A percentile compares a stretch with the other conserved stretches of the same genome.
Evolutionary conservation across 106 monocot genomes (phyloP).

Genomic region (Amphibolis antarctica): DNA sequence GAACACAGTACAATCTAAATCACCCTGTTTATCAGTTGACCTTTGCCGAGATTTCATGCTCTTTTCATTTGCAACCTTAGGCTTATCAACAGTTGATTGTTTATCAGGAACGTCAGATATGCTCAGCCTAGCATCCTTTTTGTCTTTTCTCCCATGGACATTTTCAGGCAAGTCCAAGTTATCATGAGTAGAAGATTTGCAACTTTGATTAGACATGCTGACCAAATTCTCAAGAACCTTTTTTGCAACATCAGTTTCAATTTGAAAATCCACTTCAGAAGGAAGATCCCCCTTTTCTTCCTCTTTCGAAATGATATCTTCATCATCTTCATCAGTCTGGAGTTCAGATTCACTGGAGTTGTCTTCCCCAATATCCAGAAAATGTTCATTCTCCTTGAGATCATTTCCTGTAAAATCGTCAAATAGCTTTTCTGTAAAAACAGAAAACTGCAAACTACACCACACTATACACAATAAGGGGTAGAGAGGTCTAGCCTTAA

Average conservation of each 20-base stretch:
- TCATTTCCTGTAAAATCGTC: constrained; percentile 12
- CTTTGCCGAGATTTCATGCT: constrained; percentile 14
- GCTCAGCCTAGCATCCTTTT: background rate
- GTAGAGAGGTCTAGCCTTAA: too few species aligned
- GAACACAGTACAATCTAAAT: constrained; percentile 75
- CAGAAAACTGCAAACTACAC: too few species aligned
- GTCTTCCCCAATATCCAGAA: background rate
- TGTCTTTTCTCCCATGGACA: constrained; percentile 1
- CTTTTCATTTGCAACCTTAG: constrained; percentile 10
- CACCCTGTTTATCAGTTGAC: constrained; percentile 16
- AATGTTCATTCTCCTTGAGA: constrained; percentile 5
- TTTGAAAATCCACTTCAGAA: constrained; percentile 31
- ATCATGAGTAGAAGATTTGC: constrained; percentile 11
- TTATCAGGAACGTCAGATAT: background rate
- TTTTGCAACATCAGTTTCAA: constrained; percentile 62
- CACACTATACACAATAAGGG: too few species aligned
- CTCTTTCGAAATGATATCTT: constrained; percentile 8
- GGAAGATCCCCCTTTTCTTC: constrained; percentile 10
- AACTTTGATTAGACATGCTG: constrained; percentile 19
- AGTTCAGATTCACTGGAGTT: background rate
- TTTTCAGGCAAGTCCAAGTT: constrained; percentile 21
- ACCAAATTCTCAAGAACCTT: constrained; percentile 69
- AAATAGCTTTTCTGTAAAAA: background rate
- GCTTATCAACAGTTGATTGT: constrained; percentile 2
- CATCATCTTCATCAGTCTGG: constrained; percentile 1